Percentiles rank a stretch among this genome's conserved stretches.
Evolutionary conservation across 768 basidiomycete species (phyloP).

Genomic region (Trametes maxima): DNA sequence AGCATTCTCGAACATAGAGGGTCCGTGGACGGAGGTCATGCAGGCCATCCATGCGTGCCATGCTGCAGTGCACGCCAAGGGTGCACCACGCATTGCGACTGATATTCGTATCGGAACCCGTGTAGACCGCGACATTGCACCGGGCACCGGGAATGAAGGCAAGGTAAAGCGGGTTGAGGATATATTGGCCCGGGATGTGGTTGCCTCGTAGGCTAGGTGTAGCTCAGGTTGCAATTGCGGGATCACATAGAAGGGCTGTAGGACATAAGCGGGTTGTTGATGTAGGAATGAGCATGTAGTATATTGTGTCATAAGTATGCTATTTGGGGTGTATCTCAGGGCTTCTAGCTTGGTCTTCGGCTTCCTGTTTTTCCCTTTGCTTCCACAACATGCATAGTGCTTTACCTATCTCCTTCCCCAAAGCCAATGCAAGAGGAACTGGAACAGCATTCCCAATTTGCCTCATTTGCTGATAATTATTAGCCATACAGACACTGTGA

Average conservation of each 20-base stretch:
- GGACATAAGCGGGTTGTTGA: background rate
- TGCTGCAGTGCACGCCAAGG: conserved; percentile 77
- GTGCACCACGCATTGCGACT: conserved; percentile 78
- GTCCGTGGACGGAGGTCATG: conserved; percentile 83
- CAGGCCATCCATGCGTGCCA: conserved; percentile 92
- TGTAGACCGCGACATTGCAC: conserved; percentile 61
- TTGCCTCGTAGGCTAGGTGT: background rate
- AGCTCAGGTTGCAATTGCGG: background rate
- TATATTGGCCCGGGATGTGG: conserved; percentile 54
- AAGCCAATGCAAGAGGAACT: conserved; percentile 64
- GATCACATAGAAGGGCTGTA: no score
- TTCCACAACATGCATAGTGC: conserved; percentile 52
- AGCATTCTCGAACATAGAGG: conserved; percentile 49
- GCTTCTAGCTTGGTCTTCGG: conserved; percentile 5
- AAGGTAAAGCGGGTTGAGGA: conserved; percentile 84
- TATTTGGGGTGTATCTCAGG: conserved; percentile 13
- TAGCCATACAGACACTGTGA: no score
- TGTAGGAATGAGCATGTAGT: background rate
- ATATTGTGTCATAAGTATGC: background rate
- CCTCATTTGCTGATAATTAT: conserved; percentile 62
- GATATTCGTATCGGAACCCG: conserved; percentile 96
- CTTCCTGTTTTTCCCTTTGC: conserved; percentile 35
- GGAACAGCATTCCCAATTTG: conserved; percentile 86
- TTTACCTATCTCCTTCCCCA: conserved; percentile 51
- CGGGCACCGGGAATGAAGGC: conserved; percentile 71